phyloP scores from a whole-genome alignment of 169 alveolate species.

The Condylostoma magnum region DNA sequence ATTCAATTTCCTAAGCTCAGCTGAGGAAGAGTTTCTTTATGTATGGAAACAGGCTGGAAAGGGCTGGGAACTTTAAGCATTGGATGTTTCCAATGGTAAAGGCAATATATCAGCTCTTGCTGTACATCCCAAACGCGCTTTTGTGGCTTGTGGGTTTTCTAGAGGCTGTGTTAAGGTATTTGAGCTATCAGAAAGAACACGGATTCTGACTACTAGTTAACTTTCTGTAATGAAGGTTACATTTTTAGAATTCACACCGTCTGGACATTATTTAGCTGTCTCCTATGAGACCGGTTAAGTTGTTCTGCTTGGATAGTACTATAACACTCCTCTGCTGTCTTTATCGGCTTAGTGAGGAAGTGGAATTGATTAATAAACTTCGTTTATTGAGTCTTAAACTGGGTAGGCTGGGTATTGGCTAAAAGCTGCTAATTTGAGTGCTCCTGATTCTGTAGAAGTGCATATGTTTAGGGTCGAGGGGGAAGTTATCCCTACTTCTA shows the following conservation, averaged over 20 bases:
- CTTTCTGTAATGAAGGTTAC: too few species aligned
- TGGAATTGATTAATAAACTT: too few species aligned
- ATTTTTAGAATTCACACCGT: neutral
- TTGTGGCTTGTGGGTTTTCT: conserved; percentile 16
- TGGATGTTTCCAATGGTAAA: conserved; percentile 27
- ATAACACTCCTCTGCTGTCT: too few species aligned
- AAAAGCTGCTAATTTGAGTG: too few species aligned
- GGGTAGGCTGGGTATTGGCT: too few species aligned
- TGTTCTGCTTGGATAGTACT: too few species aligned
- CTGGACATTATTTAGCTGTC: neutral
- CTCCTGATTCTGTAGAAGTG: too few species aligned
- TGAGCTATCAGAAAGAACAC: conserved; percentile 1
- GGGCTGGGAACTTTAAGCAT: conserved; percentile 27
- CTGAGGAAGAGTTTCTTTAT: conserved; percentile 14
- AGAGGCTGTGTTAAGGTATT: conserved; percentile 16
- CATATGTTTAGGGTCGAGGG: too few species aligned
- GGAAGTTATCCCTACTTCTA: too few species aligned
- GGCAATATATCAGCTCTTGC: neutral
- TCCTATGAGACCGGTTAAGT: neutral
- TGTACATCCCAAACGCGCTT: conserved; percentile 4
- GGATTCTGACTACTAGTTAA: too few species aligned
- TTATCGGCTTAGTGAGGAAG: too few species aligned
- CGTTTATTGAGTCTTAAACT: too few species aligned
- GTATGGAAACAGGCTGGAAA: conserved; percentile 23
- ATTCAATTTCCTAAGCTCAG: neutral